Evolutionary conservation across 768 basidiomycete species (phyloP).

Genomic region (Mycena latifolia): DNA sequence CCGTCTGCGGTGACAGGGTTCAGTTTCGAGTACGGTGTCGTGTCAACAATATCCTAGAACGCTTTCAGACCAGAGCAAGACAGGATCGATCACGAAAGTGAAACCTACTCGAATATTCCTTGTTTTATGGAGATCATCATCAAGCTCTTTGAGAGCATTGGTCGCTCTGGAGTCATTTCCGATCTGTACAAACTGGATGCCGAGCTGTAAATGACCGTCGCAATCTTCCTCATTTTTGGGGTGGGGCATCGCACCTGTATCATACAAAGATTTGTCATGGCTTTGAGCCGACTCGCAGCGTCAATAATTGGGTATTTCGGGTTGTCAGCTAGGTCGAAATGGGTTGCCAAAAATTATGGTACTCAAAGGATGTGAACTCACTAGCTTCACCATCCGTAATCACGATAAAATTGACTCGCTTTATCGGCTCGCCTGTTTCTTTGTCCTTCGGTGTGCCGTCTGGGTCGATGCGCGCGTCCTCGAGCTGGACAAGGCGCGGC

Average conservation of each 20-base stretch:
- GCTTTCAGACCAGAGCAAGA: neutral
- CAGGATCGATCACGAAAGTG: neutral
- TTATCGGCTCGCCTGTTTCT: conserved; percentile 50
- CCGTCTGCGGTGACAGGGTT: conserved; percentile 32
- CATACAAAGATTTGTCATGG: conserved; percentile 39
- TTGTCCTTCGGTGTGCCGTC: conserved; percentile 35
- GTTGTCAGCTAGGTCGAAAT: conserved; percentile 58
- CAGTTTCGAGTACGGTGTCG: conserved; percentile 29
- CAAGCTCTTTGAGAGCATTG: conserved; percentile 64
- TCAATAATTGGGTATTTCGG: conserved; percentile 61
- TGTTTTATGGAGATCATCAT: conserved; percentile 62
- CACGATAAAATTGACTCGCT: conserved; percentile 70
- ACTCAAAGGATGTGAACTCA: conserved; percentile 43
- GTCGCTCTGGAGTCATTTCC: conserved; percentile 58
- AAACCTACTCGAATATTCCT: conserved; percentile 57
- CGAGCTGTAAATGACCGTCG: conserved; percentile 54
- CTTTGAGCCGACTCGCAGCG: conserved; percentile 64
- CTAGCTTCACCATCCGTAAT: conserved; percentile 76
- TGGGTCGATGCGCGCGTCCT: conserved; percentile 42
- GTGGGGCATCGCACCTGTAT: conserved; percentile 28
- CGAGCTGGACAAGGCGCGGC: conserved; percentile 43
- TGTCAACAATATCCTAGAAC: conserved; percentile 31
- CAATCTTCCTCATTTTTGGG: too few species aligned
- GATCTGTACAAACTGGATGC: conserved; percentile 82
- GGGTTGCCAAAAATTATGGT: neutral